Evolutionary conservation across 352 stramenopile species (phyloP).

Genomic region (Globisporangium paddicum): DNA sequence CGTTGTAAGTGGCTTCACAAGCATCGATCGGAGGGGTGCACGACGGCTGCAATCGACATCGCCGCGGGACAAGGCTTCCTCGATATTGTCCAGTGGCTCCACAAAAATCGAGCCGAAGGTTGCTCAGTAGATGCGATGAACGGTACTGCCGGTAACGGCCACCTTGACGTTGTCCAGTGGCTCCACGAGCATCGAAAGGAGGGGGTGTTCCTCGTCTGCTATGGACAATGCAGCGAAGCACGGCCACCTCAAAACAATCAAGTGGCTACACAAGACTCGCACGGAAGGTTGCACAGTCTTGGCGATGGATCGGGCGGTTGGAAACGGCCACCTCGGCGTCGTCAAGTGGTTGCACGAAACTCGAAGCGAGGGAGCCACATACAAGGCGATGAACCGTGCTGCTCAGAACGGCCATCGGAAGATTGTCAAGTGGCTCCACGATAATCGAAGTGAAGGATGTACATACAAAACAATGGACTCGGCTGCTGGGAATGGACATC

Average conservation of each 20-base stretch:
- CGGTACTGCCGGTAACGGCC: neutral
- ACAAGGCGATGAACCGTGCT: neutral
- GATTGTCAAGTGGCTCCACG: constrained; percentile 1
- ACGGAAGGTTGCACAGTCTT: neutral
- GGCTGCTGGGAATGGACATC: neutral
- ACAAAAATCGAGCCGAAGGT: too few species aligned
- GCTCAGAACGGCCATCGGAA: neutral
- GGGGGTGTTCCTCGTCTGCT: neutral
- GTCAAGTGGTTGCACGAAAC: neutral
- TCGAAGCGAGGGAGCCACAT: neutral
- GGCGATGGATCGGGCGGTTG: neutral
- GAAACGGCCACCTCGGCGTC: neutral
- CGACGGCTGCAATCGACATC: neutral
- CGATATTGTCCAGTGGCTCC: neutral
- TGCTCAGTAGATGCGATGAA: neutral
- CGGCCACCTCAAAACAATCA: neutral
- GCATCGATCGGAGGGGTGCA: neutral
- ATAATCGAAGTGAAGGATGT: neutral
- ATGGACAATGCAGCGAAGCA: neutral
- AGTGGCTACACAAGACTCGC: neutral
- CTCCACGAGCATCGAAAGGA: neutral
- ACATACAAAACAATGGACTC: neutral
- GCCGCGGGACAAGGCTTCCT: neutral
- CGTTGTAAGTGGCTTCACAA: neutral
- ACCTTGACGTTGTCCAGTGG: neutral